Base-by-base conservation (phyloP, 495 filamentous ascomycete species). In the Patellaria atrata region DNA sequence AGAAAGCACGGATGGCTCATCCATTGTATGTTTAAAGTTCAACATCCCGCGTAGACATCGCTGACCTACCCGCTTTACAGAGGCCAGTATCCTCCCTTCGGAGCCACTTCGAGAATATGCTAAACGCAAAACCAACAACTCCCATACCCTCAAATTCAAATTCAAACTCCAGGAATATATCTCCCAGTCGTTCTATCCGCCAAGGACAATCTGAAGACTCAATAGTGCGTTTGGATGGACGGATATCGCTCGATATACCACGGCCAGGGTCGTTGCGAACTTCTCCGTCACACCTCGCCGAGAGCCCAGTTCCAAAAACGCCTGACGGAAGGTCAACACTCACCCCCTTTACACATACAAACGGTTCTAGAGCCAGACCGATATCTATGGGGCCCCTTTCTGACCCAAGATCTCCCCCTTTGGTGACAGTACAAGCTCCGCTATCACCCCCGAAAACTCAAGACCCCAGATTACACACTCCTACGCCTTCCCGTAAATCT, bases 81-180 rank as follows among this genome's bases (percentile, higher is more conserved):
- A 50, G 70, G 63, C 82, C 89, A 0, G 89, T 97, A 17, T 97
- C 89, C 26, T 92, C 87, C 28, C 64, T 96, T 21, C 70, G 82
- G 30, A 89, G 85, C 26, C 79, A 87, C 52, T 97, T 97, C 51
- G 89, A 97, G 64, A 79, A 79, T 38, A 75, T 93, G 54, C 68
- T 76, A 43, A 59, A 67, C 28, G 19, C 35, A 19, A 43, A 47
- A 19, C 40, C 37, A 27, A 12, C 43, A 12, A 7, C 28, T 30
- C 17, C 28, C 7, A 30, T 7, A n/a, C 27, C 47, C 25, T 13
- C 27, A 7, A 22, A 16, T 22, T 5, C 36, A 10, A 17, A 15
- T 15, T 15, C 38, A 40, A 25, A 38, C 11, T 20, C 43, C 11
- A 39, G 27, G 22, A 29, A 47, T 9, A 5, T 33, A 18, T 41